Percentiles rank a stretch among this genome's conserved stretches.
These are phyloP conservation scores for Russula vinacea DNA, from an alignment of 768 basidiomycete species.

Conservation along the genomic window DNA sequence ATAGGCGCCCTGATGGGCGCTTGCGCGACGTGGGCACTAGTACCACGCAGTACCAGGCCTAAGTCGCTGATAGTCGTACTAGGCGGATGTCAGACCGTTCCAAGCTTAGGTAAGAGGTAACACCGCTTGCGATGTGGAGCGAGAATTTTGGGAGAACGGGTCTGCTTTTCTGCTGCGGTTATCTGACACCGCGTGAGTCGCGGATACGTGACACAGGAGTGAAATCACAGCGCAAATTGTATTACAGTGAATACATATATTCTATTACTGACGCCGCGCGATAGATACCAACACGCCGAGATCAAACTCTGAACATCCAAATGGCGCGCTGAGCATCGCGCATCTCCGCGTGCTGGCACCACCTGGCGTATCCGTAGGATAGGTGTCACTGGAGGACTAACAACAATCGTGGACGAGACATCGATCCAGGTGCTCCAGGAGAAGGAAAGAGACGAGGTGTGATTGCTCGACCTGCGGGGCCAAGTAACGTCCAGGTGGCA, in stretches of 20 bases:
- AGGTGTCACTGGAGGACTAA: slow-evolving; percentile 44
- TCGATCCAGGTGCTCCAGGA: slow-evolving; percentile 33
- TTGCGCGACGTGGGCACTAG: slow-evolving; percentile 37
- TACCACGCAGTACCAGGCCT: slow-evolving; percentile 43
- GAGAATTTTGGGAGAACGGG: slow-evolving; percentile 30
- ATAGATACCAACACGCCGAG: background rate
- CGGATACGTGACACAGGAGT: too few relatives aligned
- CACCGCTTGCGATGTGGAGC: slow-evolving; percentile 35
- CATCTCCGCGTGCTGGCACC: slow-evolving; percentile 47
- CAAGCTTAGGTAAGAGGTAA: slow-evolving; percentile 57
- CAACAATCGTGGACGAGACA: slow-evolving; percentile 46
- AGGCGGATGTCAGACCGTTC: slow-evolving; percentile 45
- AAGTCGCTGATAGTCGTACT: slow-evolving; percentile 54
- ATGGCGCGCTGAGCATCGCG: slow-evolving; percentile 48
- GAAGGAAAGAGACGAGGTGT: slow-evolving; percentile 10
- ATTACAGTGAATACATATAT: background rate
- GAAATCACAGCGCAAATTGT: too few relatives aligned
- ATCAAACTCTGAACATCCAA: slow-evolving; percentile 28
- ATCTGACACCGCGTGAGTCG: slow-evolving; percentile 57
- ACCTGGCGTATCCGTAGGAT: slow-evolving; percentile 33
- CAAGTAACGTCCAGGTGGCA: slow-evolving; percentile 4
- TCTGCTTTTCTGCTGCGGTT: slow-evolving; percentile 74
- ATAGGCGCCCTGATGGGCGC: too few relatives aligned
- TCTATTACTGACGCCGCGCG: background rate
- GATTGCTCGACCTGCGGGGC: slow-evolving; percentile 23